Evolutionary conservation across 2,329 filamentous ascomycete species (phyloP), one percentile per base, ranked within the genome.

Genomic region (Colletotrichum filicis): DNA sequence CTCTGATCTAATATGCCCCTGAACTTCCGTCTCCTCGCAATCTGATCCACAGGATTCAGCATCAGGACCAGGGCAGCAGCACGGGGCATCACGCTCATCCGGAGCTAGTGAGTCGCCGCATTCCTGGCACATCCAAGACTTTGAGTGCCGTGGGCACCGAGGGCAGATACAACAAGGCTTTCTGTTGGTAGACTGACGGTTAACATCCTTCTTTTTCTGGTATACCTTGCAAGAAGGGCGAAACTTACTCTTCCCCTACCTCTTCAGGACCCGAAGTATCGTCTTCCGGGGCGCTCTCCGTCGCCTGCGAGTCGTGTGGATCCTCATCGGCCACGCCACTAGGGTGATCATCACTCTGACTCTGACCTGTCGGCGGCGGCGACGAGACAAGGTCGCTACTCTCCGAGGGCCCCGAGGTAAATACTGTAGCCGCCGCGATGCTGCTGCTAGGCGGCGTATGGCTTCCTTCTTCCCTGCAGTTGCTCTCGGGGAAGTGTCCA

Each of bases 1-100:
- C 37, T 24, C 9, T 49, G 42, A 8, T n/a, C 19, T n/a, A n/a
- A n/a, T 7, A 49, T n/a, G 42, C 4, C 32, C 46, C n/a, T n/a
- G 11, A 16, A 1, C 8, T 53, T 53, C 28, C 26, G 4, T 35
- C 16, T 9, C n/a, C 42, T 49, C 42, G 7, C 16, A 19, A 5
- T 52, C 42, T 24, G 12, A 6, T 19, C 14, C 42, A 52, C 9
- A 24, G 3, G n/a, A 32, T 8, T 9, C 9, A 4, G 26, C 19
- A 32, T 22, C 5, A 52, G 26, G 11, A 1, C 26, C 11, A 5
- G 32, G n/a, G 42, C 42, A 53, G 11, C n/a, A 63, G 14, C 60
- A 24, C 4, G 9, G 16, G 4, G 7, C 4, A 14, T n/a, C 6
- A 11, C 1, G 11, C 1, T 11, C 7, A 2, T 12, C n/a, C 12